Base-by-base conservation (phyloP, 2,329 filamentous ascomycete species). In the Claviceps maximensis region DNA sequence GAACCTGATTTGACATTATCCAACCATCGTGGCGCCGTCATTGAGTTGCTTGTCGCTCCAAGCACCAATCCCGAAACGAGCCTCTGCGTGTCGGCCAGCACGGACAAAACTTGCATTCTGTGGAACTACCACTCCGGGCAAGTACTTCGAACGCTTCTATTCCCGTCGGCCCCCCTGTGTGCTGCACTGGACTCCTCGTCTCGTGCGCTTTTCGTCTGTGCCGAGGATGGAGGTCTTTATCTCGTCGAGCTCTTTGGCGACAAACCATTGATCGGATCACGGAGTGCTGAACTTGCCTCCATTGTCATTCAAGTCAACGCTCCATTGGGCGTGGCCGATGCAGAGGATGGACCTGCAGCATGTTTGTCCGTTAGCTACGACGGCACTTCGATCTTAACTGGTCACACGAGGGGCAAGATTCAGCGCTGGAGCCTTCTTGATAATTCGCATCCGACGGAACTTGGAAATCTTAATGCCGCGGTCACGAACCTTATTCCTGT, bases 71-170 rank as follows among this genome's bases (percentile, higher is more conserved):
- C 71, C 17, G 80, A 83, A 61, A 85, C 85, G 54, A 91, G 87
- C 66, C 82, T 97, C 56, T 90, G 86, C 55, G 78, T 96, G 21
- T 94, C 91, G 3, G 81, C 84, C 7, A 88, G 88, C 58, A 83
- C 80, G 60, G 93, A 97, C 70, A 90, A 87, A 69, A 93, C 88
- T 8, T 88, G 88, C 60, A 84, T 95, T 61, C 76, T 95, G 55
- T 98, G 93, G 93, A 90, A 97, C 69, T 94, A 94, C 65, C 81
- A 83, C 56, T 87, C 82, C 0, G 88, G 88, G 41, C 79, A 81
- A 55, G 74, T 85, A 12, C 72, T 97, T 54, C 82, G 90, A 45
- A 97, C 89, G 4, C 82, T 94, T 58, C 76, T 97, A 42, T 80
- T 97, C 53, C 81, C 87, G 2, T 75, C 77, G n/a, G 73, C 78